Percentiles rank a stretch among this genome's conserved stretches.
Conservation (phyloP, 208 protist species). For the Trypanosomatidae sp. region DNA sequence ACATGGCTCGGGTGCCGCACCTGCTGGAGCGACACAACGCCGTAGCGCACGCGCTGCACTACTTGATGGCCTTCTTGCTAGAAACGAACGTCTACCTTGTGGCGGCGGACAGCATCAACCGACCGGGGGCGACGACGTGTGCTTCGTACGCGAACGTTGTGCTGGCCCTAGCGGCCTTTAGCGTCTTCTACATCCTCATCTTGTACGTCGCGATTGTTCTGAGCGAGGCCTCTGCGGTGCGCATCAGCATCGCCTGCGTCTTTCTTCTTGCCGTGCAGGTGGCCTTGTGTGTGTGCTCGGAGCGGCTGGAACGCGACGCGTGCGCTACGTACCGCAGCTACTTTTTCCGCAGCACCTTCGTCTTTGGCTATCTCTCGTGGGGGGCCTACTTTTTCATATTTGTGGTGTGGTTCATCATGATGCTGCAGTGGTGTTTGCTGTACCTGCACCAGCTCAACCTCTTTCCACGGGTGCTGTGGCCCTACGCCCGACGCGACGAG, state of each 20-base stretch:
- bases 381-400: conserved; percentile 31
- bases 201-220: conserved; percentile 30
- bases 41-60: conserved; percentile 39
- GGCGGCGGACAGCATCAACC: conserved; percentile 17
- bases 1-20: conserved; percentile 27
- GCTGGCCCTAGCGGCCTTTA: conserved; percentile 27
- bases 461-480: conserved; percentile 28
- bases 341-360: conserved; percentile 19
- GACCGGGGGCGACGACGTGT: conserved; percentile 18
- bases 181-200: conserved; percentile 31
- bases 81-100: conserved; percentile 57
- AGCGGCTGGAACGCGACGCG: neutral
- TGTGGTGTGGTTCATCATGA: conserved; percentile 37
- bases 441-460: conserved; percentile 17
- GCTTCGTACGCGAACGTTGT: conserved; percentile 19
- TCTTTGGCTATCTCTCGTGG: conserved; percentile 51
- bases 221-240: conserved; percentile 11
- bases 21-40: conserved; percentile 37
- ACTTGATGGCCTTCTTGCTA: conserved; percentile 49
- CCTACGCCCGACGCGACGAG: neutral
- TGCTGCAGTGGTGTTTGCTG: conserved; percentile 26
- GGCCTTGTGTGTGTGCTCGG: conserved; percentile 26
- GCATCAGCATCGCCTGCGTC: conserved; percentile 37
- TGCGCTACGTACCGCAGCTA: conserved; percentile 4
- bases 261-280: conserved; percentile 34